Percentiles rank a stretch among this genome's conserved stretches.
Evolutionary conservation across 2,329 filamentous ascomycete genomes (phyloP).

Genomic region (Verticillium klebahnii): DNA sequence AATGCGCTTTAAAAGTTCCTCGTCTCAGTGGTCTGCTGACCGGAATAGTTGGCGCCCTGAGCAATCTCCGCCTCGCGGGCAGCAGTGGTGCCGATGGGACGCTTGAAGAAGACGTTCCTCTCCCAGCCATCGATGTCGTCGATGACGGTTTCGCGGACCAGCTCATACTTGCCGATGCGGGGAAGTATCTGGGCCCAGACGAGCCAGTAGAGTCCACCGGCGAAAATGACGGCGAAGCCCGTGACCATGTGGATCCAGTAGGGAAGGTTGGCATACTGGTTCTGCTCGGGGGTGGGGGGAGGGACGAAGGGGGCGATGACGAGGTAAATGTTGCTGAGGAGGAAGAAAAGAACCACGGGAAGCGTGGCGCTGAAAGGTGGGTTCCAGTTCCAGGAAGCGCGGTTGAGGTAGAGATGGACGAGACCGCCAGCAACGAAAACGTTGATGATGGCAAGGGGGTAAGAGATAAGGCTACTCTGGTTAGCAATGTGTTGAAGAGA

Average conservation of each 20-base stretch:
- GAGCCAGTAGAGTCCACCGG: constrained; percentile 51
- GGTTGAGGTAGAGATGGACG: constrained; percentile 48
- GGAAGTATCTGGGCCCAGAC: constrained; percentile 50
- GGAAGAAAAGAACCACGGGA: constrained; percentile 53
- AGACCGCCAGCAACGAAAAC: constrained; percentile 49
- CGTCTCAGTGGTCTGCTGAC: not conserved
- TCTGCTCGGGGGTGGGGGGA: constrained; percentile 40
- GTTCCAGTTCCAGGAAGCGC: constrained; percentile 42
- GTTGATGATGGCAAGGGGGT: constrained; percentile 57
- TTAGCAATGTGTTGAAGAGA: not conserved
- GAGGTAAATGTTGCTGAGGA: constrained; percentile 57
- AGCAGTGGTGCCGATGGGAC: constrained; percentile 23
- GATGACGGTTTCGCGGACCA: constrained; percentile 49
- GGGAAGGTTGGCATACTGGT: constrained; percentile 47
- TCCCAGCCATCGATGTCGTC: constrained; percentile 61
- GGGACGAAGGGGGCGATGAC: constrained; percentile 55
- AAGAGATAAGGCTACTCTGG: constrained; percentile 53
- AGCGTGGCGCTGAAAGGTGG: constrained; percentile 51
- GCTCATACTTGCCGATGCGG: constrained; percentile 46
- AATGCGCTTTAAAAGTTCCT: not conserved
- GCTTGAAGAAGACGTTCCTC: constrained; percentile 45
- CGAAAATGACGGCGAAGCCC: constrained; percentile 47
- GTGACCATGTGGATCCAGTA: constrained; percentile 57
- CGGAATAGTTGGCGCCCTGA: not conserved
- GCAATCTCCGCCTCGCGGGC: not conserved